Evolutionary conservation across 352 stramenopile species (phyloP).

Genomic region (Globisporangium takayamanum): DNA sequence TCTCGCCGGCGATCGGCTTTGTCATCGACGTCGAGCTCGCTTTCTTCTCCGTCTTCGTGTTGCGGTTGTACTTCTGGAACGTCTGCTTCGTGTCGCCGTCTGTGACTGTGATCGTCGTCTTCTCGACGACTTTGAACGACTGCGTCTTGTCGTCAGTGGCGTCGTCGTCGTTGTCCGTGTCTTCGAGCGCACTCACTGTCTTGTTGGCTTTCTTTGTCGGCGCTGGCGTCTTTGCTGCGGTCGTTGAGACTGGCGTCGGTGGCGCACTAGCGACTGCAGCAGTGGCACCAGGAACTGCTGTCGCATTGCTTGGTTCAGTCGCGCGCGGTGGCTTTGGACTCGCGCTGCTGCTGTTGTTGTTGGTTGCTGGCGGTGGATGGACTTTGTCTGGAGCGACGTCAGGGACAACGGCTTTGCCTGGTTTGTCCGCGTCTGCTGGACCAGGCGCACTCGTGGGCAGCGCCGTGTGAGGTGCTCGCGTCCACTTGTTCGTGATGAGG

Average conservation of each 20-base stretch:
- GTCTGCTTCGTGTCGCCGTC: constrained; percentile 13
- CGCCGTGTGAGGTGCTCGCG: not conserved
- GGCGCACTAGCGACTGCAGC: not conserved
- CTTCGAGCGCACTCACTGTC: constrained; percentile 3
- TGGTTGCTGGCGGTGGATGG: not conserved
- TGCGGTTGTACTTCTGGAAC: constrained; percentile 21
- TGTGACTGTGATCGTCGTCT: constrained; percentile 11
- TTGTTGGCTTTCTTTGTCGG: constrained; percentile 3
- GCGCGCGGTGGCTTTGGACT: not conserved
- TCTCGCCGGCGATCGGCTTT: not conserved
- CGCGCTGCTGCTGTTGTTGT: not conserved
- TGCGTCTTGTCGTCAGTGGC: not conserved
- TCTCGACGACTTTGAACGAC: constrained; percentile 4
- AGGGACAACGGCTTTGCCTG: not conserved
- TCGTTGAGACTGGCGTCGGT: not conserved
- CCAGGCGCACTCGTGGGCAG: not conserved
- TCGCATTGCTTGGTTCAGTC: not conserved
- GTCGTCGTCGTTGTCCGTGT: not conserved
- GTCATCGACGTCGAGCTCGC: not conserved
- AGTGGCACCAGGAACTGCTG: not conserved
- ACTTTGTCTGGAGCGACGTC: not conserved
- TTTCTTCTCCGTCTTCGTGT: constrained; percentile 6
- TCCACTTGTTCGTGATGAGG: not conserved
- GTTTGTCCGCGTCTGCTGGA: not conserved
- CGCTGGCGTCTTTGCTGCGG: not conserved